Percentiles rank a stretch among this genome's conserved stretches.
These are phyloP conservation scores for Starmerella sp. DNA, from an alignment of 805 yeast species.

Conservation along the genomic window DNA sequence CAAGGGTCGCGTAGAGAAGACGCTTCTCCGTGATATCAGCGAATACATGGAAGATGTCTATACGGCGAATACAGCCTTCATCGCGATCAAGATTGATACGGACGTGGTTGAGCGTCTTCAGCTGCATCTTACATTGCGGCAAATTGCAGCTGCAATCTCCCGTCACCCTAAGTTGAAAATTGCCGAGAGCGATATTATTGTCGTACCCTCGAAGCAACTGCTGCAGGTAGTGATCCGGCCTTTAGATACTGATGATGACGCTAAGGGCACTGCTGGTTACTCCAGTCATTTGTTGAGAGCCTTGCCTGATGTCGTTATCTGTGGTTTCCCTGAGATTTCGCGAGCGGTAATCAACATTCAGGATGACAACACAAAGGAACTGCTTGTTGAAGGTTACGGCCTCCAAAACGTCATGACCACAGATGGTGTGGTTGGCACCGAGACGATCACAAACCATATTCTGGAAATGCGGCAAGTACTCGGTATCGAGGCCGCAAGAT, in stretches of 20 bases:
- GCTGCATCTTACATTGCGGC: constrained; percentile 75
- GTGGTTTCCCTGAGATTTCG: constrained; percentile 82
- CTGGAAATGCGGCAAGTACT: constrained; percentile 78
- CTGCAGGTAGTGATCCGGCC: constrained; percentile 23
- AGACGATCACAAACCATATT: constrained; percentile 83
- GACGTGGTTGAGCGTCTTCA: constrained; percentile 80
- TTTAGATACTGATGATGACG: constrained; percentile 3
- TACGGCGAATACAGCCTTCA: constrained; percentile 60
- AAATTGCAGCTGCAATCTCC: constrained; percentile 71
- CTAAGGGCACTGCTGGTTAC: constrained; percentile 18
- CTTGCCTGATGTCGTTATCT: constrained; percentile 78
- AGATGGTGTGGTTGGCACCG: constrained; percentile 85
- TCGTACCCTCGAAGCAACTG: constrained; percentile 53
- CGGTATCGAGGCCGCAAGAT: constrained; percentile 96
- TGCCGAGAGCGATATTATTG: constrained; percentile 54
- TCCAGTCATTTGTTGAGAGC: constrained; percentile 56
- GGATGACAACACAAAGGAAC: constrained; percentile 70
- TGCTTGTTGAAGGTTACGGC: constrained; percentile 96
- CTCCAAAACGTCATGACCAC: constrained; percentile 92
- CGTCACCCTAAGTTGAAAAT: constrained; percentile 86
- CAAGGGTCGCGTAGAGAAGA: constrained; percentile 93
- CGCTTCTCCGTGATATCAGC: constrained; percentile 74
- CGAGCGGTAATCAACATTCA: constrained; percentile 93
- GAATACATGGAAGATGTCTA: constrained; percentile 90
- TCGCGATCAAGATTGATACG: constrained; percentile 72